Conservation (phyloP, 1,284 basidiomycete species). For the Boletellus deceptivus region DNA sequence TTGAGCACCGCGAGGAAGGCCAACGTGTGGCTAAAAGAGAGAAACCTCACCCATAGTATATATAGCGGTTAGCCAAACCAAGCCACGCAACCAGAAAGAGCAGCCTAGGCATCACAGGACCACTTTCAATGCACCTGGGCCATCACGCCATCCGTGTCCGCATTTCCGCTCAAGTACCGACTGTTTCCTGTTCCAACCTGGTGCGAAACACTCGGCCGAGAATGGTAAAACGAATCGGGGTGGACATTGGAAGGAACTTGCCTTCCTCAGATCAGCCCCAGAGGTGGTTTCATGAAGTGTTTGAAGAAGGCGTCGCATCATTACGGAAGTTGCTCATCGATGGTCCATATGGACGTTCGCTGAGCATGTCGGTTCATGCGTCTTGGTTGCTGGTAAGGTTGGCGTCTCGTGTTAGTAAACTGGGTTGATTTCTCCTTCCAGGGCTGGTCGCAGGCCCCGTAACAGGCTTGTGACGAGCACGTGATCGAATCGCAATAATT, state of each 20-base stretch:
- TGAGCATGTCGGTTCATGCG: constrained; percentile 34
- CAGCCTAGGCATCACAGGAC: too few species aligned
- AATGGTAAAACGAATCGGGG: neutral
- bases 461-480: too few species aligned
- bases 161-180: constrained; percentile 42
- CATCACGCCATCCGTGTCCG: constrained; percentile 44
- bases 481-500: too few species aligned
- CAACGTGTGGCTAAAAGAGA: too few species aligned
- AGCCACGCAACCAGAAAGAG: too few species aligned
- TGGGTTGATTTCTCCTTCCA: constrained; percentile 6
- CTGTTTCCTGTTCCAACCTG: constrained; percentile 15
- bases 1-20: too few species aligned
- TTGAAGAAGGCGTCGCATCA: constrained; percentile 27
- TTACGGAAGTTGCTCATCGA: constrained; percentile 39
- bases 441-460: constrained; percentile 21
- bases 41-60: too few species aligned
- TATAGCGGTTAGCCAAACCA: too few species aligned
- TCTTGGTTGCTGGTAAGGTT: constrained; percentile 39
- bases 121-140: too few species aligned
- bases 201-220: neutral
- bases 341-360: constrained; percentile 44
- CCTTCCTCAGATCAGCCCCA: constrained; percentile 53
- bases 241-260: constrained; percentile 39
- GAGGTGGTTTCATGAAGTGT: constrained; percentile 41
- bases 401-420: neutral